phyloP scores from a whole-genome alignment of 495 filamentous ascomycete genomes.

The Penicilliopsis zonata region DNA sequence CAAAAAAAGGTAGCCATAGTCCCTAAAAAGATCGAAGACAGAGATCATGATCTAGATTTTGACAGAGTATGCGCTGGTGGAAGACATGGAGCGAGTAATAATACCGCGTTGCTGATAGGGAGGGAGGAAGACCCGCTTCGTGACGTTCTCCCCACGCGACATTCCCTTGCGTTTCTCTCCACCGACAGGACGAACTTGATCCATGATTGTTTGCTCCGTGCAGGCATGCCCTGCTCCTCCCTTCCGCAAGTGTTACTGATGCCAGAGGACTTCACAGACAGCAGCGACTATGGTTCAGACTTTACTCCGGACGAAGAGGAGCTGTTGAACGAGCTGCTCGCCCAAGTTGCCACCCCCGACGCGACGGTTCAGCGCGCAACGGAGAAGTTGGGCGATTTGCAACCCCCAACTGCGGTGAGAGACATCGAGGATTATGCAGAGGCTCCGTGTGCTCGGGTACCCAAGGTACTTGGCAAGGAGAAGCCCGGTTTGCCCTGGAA shows the following conservation, averaged over 20 bases:
- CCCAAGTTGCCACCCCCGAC: conserved; percentile 18
- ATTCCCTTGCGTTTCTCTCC: too few relatives aligned
- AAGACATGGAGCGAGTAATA: too few relatives aligned
- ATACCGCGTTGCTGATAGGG: too few relatives aligned
- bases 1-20: too few relatives aligned
- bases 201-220: conserved; percentile 10
- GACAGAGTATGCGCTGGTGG: too few relatives aligned
- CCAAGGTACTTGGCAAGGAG: conserved; percentile 31
- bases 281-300: conserved; percentile 62
- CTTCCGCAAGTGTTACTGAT: conserved; percentile 5
- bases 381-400: conserved; percentile 3
- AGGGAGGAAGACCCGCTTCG: too few relatives aligned
- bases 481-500: conserved; percentile 23
- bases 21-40: too few relatives aligned
- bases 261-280: conserved; percentile 8
- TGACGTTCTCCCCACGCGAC: too few relatives aligned
- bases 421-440: conserved; percentile 30
- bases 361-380: conserved; percentile 9
- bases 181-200: too few relatives aligned
- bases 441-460: conserved; percentile 16
- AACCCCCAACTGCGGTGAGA: conserved; percentile 6
- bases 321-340: conserved; percentile 34
- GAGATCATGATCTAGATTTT: too few relatives aligned
- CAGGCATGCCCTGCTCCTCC: conserved; percentile 30
- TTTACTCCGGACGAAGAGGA: conserved; percentile 52